Percentiles rank a stretch among this genome's conserved stretches.
phyloP scores from a whole-genome alignment of 805 yeast species.

The Lipomyces lipofer region DNA sequence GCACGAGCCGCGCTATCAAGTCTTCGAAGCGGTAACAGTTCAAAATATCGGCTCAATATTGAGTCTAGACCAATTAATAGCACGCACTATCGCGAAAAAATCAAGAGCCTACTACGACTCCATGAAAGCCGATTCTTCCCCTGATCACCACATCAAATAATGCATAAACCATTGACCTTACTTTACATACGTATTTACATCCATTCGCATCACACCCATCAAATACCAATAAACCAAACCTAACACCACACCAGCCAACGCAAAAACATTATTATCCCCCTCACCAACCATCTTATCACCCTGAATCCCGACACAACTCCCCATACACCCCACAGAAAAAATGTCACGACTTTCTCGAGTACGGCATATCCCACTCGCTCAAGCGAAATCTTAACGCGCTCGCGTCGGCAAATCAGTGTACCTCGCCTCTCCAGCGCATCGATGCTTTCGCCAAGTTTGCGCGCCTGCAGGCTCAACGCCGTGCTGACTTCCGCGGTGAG shows the following conservation, averaged over 20 bases:
- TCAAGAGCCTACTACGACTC: no score
- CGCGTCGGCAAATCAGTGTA: constrained; percentile 13
- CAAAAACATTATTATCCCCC: constrained; percentile 5
- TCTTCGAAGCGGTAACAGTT: no score
- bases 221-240: no score
- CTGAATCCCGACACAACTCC: constrained; percentile 23
- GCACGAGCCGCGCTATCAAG: no score
- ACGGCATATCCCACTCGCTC: constrained; percentile 20
- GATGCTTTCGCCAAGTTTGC: constrained; percentile 17
- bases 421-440: constrained; percentile 19
- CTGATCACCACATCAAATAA: no score
- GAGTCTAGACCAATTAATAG: no score
- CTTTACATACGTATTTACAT: no score
- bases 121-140: no score
- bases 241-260: constrained; percentile 16
- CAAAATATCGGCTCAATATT: no score
- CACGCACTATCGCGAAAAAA: no score
- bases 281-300: constrained; percentile 5
- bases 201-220: no score
- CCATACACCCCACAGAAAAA: constrained; percentile 28
- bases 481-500: constrained; percentile 25
- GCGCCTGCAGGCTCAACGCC: constrained; percentile 13
- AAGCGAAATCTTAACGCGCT: constrained; percentile 6
- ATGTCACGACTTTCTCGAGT: constrained; percentile 18
- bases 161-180: no score